Conservation (phyloP, 2,329 filamentous ascomycete species). For the Rhynchosporium agropyri region DNA sequence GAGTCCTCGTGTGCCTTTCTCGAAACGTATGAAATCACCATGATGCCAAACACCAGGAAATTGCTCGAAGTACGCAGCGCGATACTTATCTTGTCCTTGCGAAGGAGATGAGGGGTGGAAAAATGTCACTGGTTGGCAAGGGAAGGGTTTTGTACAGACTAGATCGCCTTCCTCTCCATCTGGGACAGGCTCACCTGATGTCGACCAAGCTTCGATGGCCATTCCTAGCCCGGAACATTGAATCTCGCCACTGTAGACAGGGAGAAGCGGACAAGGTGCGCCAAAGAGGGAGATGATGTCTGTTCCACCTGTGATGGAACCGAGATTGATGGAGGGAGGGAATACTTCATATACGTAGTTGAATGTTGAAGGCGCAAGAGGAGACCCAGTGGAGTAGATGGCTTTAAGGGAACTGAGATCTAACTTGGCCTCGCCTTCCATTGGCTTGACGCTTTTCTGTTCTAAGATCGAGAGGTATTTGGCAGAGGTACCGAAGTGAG, state of each 20-base stretch:
- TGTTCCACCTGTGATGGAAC: constrained; percentile 92
- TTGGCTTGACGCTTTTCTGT: constrained; percentile 68
- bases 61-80: constrained; percentile 82
- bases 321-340: constrained; percentile 78
- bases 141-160: constrained; percentile 84
- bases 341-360: constrained; percentile 86
- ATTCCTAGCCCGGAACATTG: constrained; percentile 79
- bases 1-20: constrained; percentile 72
- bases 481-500: constrained; percentile 92
- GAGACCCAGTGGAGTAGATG: constrained; percentile 93
- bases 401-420: constrained; percentile 71
- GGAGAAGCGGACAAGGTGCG: constrained; percentile 75
- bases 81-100: constrained; percentile 66
- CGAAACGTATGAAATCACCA: constrained; percentile 81
- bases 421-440: constrained; percentile 48
- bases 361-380: constrained; percentile 90
- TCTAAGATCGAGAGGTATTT: constrained; percentile 93
- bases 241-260: constrained; percentile 73
- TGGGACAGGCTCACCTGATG: constrained; percentile 44
- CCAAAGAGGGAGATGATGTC: constrained; percentile 97
- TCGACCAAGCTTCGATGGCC: constrained; percentile 67
- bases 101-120: constrained; percentile 68
- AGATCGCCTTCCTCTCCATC: constrained; percentile 79
- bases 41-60: constrained; percentile 87
- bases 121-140: constrained; percentile 88